Evolutionary conservation across 1,284 basidiomycete genomes (phyloP).

Genomic region (Microbotryum violaceum): DNA sequence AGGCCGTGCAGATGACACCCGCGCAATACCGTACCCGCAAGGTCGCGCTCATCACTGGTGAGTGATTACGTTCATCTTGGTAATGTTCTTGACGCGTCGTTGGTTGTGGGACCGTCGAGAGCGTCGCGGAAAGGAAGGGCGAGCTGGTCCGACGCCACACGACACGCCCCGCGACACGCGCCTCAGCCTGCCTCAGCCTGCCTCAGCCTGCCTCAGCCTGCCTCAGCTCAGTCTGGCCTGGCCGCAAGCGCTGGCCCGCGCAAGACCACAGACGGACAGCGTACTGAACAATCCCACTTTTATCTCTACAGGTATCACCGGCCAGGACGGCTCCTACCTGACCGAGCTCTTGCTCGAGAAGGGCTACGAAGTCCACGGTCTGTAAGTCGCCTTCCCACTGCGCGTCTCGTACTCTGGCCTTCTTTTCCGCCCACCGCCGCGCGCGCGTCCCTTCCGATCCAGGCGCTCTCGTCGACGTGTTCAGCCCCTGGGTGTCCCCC

Average conservation of each 20-base stretch:
- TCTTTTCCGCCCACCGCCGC: background rate
- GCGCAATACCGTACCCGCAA: constrained; percentile 76
- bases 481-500: background rate
- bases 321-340: constrained; percentile 85
- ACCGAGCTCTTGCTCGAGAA: constrained; percentile 75
- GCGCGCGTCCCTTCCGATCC: background rate
- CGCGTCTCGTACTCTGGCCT: background rate
- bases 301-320: constrained; percentile 63
- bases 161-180: background rate
- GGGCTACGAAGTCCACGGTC: constrained; percentile 77
- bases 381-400: constrained; percentile 12
- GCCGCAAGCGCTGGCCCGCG: background rate
- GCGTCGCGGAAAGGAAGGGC: background rate
- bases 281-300: background rate
- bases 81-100: constrained; percentile 11
- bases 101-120: background rate
- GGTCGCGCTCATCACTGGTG: constrained; percentile 79
- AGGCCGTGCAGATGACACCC: constrained; percentile 38
- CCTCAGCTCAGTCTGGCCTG: too few relatives aligned
- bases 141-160: background rate
- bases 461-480: background rate
- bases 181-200: background rate
- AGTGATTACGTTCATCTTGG: constrained; percentile 29
- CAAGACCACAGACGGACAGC: background rate
- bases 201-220: too few relatives aligned